Conservation (phyloP, 345 rosid species). For the Balakata baccata region DNA sequence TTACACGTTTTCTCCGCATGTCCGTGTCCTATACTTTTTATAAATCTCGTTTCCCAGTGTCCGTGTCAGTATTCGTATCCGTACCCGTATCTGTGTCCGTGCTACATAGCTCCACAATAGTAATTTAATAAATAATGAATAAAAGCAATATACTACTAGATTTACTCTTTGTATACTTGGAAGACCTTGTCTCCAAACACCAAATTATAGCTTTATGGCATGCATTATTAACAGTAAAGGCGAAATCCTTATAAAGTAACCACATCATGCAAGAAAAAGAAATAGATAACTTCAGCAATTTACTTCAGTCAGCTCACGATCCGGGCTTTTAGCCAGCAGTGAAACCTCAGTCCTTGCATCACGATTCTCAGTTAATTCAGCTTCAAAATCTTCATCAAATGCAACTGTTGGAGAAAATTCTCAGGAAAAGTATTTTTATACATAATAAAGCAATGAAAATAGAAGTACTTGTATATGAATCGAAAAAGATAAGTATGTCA, state of each 20-base stretch:
- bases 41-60: no score
- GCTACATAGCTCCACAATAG: no score
- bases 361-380: constrained; percentile 69
- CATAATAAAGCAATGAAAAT: not conserved
- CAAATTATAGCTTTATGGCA: not conserved
- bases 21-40: no score
- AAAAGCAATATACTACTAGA: not conserved
- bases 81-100: no score
- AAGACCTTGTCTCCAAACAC: no score
- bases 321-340: constrained; percentile 59
- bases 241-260: not conserved
- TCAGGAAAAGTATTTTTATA: not conserved
- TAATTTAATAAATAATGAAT: not conserved
- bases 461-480: not conserved
- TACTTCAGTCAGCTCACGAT: constrained; percentile 82
- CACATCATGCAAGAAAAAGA: not conserved
- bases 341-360: constrained; percentile 86
- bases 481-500: constrained; percentile 15
- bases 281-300: constrained; percentile 29
- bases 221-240: not conserved
- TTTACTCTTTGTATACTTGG: no score
- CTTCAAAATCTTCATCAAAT: constrained; percentile 99
- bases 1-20: no score
- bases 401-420: constrained; percentile 51
- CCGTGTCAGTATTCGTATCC: no score